Evolutionary conservation across 768 basidiomycete species (phyloP).

Genomic region (Omphalotus guepiniiformis): DNA sequence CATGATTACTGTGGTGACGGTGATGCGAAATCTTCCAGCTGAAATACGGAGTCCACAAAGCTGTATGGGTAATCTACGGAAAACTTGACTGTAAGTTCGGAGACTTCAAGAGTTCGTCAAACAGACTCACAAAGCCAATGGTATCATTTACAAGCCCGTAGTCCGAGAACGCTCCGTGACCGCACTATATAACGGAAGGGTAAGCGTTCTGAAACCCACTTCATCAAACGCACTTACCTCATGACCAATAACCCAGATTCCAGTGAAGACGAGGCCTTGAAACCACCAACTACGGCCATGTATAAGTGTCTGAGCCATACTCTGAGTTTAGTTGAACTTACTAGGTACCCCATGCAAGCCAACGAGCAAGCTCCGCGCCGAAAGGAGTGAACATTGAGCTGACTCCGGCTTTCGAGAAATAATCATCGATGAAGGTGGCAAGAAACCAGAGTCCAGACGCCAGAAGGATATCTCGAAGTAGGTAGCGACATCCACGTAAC

Average conservation of each 20-base stretch:
- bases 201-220: neutral
- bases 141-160: conserved; percentile 43
- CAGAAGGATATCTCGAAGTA: conserved; percentile 42
- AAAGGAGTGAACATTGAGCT: conserved; percentile 26
- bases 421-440: conserved; percentile 41
- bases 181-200: conserved; percentile 33
- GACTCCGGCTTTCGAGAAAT: conserved; percentile 24
- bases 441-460: conserved; percentile 38
- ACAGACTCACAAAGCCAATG: conserved; percentile 42
- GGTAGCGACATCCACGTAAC: conserved; percentile 33
- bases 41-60: conserved; percentile 20
- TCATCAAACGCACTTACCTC: conserved; percentile 35
- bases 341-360: conserved; percentile 45
- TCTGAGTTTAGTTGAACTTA: conserved; percentile 21
- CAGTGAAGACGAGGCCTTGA: conserved; percentile 55
- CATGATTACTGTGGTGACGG: conserved; percentile 23
- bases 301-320: neutral
- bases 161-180: conserved; percentile 53
- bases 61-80: conserved; percentile 15
- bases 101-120: neutral
- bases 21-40: conserved; percentile 24
- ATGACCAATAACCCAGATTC: conserved; percentile 58
- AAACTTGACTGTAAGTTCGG: neutral
- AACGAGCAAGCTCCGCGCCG: conserved; percentile 34
- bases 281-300: conserved; percentile 48